Evolutionary conservation across 306 rosid species (phyloP).

Genomic region (Alnus glutinosa): DNA sequence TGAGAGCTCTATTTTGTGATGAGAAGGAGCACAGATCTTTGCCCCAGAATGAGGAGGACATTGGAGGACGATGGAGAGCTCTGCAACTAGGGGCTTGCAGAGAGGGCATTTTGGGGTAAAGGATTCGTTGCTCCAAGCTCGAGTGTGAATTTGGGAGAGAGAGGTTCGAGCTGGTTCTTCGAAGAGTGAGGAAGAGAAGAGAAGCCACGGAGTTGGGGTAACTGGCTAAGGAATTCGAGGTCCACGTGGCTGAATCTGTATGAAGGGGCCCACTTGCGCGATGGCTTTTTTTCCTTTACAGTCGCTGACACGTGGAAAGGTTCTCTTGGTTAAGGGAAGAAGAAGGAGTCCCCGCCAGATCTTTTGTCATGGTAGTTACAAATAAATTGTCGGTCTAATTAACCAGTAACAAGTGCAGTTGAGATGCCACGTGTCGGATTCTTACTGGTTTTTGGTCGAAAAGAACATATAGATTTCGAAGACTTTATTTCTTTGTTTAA

Average conservation of each 20-base stretch:
- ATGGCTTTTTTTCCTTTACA: background rate
- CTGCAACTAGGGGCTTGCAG: constrained; percentile 45
- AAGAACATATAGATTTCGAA: too few species aligned
- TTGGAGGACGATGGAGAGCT: constrained; percentile 20
- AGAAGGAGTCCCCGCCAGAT: background rate
- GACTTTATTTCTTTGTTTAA: too few species aligned
- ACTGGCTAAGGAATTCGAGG: constrained; percentile 4
- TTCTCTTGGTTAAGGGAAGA: too few species aligned
- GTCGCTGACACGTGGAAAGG: background rate
- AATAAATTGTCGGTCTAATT: too few species aligned
- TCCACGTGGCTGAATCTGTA: constrained; percentile 33
- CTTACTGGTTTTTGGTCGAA: too few species aligned
- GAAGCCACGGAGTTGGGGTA: constrained; percentile 29
- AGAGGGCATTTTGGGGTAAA: constrained; percentile 42
- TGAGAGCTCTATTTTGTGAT: background rate
- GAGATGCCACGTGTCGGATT: too few species aligned
- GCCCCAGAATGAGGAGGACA: constrained; percentile 46
- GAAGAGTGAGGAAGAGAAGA: constrained; percentile 15
- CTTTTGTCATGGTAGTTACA: background rate
- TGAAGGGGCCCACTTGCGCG: constrained; percentile 23
- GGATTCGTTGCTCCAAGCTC: background rate
- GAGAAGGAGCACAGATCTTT: constrained; percentile 27
- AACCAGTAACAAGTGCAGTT: too few species aligned
- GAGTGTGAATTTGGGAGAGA: too few species aligned
- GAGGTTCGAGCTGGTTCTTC: background rate